phyloP scores from a whole-genome alignment of 1,139 yeast species.

The Taphrina pruni region DNA sequence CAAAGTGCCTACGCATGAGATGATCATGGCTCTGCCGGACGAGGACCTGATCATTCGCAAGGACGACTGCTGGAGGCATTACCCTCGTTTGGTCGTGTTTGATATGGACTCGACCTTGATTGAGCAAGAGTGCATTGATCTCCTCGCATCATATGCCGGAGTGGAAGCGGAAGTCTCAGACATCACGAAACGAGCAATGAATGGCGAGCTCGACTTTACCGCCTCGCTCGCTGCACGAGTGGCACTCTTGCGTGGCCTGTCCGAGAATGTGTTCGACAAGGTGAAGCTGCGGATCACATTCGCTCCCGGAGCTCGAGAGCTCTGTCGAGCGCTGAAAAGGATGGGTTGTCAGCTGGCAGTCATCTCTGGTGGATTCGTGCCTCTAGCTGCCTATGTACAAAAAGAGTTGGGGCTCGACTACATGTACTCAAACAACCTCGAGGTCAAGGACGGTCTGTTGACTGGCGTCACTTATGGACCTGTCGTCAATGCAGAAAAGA shows the following conservation, averaged over 20 bases:
- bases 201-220: conserved; percentile 90
- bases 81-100: conserved; percentile 70
- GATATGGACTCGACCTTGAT: conserved; percentile 98
- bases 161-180: conserved; percentile 73
- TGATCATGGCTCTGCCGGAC: conserved; percentile 6
- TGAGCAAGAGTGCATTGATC: conserved; percentile 93
- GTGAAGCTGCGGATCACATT: conserved; percentile 70
- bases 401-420: conserved; percentile 74
- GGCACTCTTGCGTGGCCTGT: conserved; percentile 75
- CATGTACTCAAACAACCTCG: conserved; percentile 80
- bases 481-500: conserved; percentile 82
- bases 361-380: conserved; percentile 92
- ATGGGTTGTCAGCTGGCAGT: conserved; percentile 79
- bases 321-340: conserved; percentile 66
- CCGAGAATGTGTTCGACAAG: conserved; percentile 78
- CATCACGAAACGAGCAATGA: conserved; percentile 95
- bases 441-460: conserved; percentile 53
- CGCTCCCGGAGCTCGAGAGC: conserved; percentile 81
- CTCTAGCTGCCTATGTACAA: conserved; percentile 79
- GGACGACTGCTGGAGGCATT: conserved; percentile 33
- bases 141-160: conserved; percentile 86
- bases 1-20: conserved; percentile 19
- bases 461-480: conserved; percentile 70
- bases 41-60: conserved; percentile 32
- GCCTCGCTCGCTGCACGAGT: conserved; percentile 81